Conservation (phyloP, 768 basidiomycete genomes). For the Suillus placidus region DNA sequence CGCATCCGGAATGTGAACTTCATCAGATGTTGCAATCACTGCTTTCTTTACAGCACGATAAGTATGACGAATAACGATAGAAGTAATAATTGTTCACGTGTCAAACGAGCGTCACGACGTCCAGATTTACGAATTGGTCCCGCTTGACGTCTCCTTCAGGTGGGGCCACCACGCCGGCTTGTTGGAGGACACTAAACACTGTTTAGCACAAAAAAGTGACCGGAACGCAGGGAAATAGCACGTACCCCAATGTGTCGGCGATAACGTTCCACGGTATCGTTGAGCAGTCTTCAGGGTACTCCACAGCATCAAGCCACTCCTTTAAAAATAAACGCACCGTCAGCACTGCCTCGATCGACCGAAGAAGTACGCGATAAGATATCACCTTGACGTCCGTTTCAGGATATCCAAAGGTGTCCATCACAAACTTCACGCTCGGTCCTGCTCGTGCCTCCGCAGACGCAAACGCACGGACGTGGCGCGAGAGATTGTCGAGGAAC, state of each 20-base stretch:
- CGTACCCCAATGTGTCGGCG: slow-evolving; percentile 69
- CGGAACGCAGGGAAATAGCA: slow-evolving; percentile 7
- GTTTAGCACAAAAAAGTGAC: slow-evolving; percentile 10
- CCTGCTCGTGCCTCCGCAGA: slow-evolving; percentile 56
- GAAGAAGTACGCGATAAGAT: neutral
- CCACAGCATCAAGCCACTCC: slow-evolving; percentile 85
- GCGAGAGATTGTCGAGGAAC: slow-evolving; percentile 69
- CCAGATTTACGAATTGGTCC: slow-evolving; percentile 56
- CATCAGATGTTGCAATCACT: neutral
- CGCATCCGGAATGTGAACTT: neutral
- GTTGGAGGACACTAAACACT: slow-evolving; percentile 61
- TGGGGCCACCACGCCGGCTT: slow-evolving; percentile 68
- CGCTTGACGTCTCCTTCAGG: slow-evolving; percentile 58
- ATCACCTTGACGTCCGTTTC: slow-evolving; percentile 77
- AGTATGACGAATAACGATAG: neutral
- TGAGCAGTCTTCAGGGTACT: slow-evolving; percentile 68
- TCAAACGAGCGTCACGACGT: slow-evolving; percentile 55
- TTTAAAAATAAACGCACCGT: slow-evolving; percentile 27
- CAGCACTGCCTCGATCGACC: neutral
- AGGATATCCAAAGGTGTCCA: slow-evolving; percentile 76
- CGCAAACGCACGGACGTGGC: slow-evolving; percentile 68
- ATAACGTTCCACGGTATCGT: slow-evolving; percentile 68
- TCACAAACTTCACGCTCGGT: slow-evolving; percentile 74
- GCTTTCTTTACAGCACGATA: neutral
- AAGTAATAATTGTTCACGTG: neutral